Evolutionary conservation across 208 protist species (phyloP).

Genomic region (Crithidia bombi): DNA sequence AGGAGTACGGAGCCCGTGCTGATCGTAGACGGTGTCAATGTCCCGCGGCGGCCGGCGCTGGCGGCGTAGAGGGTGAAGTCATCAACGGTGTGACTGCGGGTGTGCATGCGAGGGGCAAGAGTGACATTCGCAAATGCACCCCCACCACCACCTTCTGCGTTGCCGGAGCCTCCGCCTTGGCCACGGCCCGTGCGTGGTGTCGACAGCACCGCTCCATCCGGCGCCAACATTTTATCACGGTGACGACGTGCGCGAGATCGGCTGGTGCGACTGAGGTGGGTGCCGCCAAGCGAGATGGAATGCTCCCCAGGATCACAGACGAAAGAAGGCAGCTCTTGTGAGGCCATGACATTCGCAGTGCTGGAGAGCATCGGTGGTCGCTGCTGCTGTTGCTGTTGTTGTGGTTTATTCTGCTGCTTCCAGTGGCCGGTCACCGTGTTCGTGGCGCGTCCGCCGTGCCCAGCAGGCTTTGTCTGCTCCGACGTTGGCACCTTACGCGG

Average conservation of each 20-base stretch:
- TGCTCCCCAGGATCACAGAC: neutral
- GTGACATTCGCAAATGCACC: neutral
- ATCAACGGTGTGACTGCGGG: constrained; percentile 19
- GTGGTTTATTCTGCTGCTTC: constrained; percentile 15
- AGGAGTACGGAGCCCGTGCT: neutral
- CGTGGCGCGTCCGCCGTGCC: neutral
- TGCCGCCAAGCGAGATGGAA: neutral
- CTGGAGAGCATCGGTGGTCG: neutral
- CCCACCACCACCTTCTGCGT: neutral
- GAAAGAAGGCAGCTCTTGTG: neutral
- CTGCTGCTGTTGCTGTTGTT: constrained; percentile 3
- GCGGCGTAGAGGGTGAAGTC: constrained; percentile 9
- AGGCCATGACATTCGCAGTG: neutral
- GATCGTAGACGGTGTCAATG: neutral
- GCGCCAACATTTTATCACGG: constrained; percentile 29
- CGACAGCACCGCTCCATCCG: constrained; percentile 3
- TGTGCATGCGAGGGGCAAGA: neutral
- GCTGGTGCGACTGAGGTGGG: constrained; percentile 1
- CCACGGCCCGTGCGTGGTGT: neutral
- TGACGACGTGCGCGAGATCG: constrained; percentile 11
- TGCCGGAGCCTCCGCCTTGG: neutral
- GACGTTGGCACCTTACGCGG: neutral
- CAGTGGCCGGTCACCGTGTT: constrained; percentile 12
- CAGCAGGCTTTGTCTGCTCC: neutral
- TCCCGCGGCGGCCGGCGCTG: neutral